phyloP scores from a whole-genome alignment of 2,329 filamentous ascomycete genomes.

The Elsinoe ampelina region DNA sequence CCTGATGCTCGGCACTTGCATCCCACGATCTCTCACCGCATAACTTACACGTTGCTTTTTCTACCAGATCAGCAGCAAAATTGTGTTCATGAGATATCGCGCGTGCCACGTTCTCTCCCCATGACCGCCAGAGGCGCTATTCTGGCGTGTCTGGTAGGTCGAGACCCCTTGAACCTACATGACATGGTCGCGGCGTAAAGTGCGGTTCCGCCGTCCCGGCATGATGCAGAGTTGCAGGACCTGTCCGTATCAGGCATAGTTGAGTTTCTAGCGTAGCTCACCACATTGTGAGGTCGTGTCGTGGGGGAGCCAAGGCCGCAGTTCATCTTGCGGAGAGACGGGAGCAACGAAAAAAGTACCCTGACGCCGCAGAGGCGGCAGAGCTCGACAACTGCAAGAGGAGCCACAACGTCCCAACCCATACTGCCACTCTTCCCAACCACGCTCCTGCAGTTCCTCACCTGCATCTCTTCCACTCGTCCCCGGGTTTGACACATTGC shows the following conservation, averaged over 20 bases:
- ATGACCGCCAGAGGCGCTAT: slow-evolving; percentile 5
- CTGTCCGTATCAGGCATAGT: background rate
- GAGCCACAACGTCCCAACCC: slow-evolving; percentile 10
- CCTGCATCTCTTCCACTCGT: slow-evolving; percentile 4
- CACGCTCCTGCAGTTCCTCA: background rate
- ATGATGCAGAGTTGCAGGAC: slow-evolving; percentile 11
- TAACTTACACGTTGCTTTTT: slow-evolving; percentile 2
- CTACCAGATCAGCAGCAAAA: background rate
- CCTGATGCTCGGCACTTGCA: background rate
- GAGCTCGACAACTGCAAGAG: background rate
- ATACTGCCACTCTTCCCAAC: slow-evolving; percentile 13
- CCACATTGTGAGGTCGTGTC: background rate
- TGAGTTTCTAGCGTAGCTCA: slow-evolving; percentile 12
- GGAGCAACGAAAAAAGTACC: slow-evolving; percentile 10
- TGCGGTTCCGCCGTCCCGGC: background rate
- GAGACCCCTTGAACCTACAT: slow-evolving; percentile 2
- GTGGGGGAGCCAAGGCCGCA: slow-evolving; percentile 2
- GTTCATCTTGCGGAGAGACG: slow-evolving; percentile 6
- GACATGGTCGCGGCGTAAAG: background rate
- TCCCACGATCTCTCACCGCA: background rate
- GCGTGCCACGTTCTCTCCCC: slow-evolving; percentile 12
- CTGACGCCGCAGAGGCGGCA: background rate
- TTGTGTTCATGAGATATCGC: background rate
- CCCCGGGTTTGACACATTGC: background rate
- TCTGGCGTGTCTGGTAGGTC: background rate